Evolutionary conservation across 2,329 filamentous ascomycete species (phyloP), one percentile per base, ranked within the genome.

Genomic region (Cylindrodendrum hubeiense): DNA sequence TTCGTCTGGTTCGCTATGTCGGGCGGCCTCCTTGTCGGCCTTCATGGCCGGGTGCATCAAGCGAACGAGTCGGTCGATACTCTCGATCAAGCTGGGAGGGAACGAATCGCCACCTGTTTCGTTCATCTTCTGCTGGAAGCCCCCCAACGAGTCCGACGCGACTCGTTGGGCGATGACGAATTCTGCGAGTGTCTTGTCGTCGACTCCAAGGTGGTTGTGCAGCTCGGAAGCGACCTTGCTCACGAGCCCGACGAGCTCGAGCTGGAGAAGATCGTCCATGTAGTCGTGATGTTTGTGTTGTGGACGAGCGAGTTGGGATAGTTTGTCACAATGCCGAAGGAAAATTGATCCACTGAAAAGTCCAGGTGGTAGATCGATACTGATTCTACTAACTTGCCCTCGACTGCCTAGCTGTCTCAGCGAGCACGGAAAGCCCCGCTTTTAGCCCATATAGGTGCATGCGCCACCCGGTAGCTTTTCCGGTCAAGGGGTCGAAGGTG

Each of bases 161-260:
- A 91, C 81, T 74, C 97, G 93, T 78, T 97, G 92, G 67, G 93
- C 93, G 76, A 99, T 97, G 75, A 99, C 90, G 78, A 97, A 99
- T 80, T 99, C 96, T 72, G 96, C 95, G 26, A 99, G 89, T 5
- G 94, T 97, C 81, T 97, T 98, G 82, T 99, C 95, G 78, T 89
- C 92, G 74, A 98, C 90, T 60, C 95, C 94, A 64, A 98, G 82
- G 81, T 99, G 93, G 77, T 99, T 99, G 74, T 97, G 92, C 57
- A 99, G 86, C 81, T 99, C 96, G 19, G 93, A 95, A 15, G 94
- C 94, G 73, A 99, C 94, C 80, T 95, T 97, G 54, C 94, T 96
- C 61, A 98, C 94, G 76, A 99, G 90, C 74, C 94, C 97, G 58
- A 99, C 87, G 66, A 97, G 86, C 86, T 99, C 96, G 77, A 99